Percentiles rank a stretch among this genome's conserved stretches.
Evolutionary conservation across 768 basidiomycete species (phyloP).

Genomic region (Multifurca ochricompacta): DNA sequence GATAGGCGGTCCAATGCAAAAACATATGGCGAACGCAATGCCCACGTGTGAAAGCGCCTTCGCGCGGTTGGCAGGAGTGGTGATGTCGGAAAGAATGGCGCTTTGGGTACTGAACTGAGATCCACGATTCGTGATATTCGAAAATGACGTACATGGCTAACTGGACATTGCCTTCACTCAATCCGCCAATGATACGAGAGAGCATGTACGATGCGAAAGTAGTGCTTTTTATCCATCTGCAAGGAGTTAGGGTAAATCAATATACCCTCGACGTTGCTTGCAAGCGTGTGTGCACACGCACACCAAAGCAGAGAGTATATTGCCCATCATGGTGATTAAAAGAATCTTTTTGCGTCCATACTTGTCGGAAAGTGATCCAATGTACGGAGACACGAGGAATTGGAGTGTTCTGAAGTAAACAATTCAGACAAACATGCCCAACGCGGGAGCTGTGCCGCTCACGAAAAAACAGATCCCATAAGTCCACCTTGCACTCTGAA

Average conservation of each 20-base stretch:
- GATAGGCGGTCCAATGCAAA: constrained; percentile 86
- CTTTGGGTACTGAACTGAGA: constrained; percentile 32
- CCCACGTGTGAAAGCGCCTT: constrained; percentile 88
- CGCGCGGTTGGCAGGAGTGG: constrained; percentile 69
- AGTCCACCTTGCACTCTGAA: constrained; percentile 50
- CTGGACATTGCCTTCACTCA: constrained; percentile 97
- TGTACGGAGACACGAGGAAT: constrained; percentile 73
- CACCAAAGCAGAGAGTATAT: constrained; percentile 83
- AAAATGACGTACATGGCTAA: constrained; percentile 70
- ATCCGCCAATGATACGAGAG: constrained; percentile 83
- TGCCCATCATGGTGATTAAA: constrained; percentile 85
- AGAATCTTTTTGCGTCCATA: constrained; percentile 84
- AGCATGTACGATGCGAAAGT: constrained; percentile 86
- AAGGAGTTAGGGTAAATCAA: constrained; percentile 5
- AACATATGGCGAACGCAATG: constrained; percentile 94
- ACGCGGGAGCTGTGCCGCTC: constrained; percentile 29
- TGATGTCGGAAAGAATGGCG: constrained; percentile 90
- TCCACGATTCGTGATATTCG: neutral
- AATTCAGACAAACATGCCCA: neutral
- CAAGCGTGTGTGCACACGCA: constrained; percentile 34
- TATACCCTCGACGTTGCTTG: neutral
- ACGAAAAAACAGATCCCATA: constrained; percentile 93
- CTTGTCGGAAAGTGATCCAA: constrained; percentile 80
- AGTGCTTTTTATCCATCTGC: constrained; percentile 84
- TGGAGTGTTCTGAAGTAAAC: constrained; percentile 57